These are phyloP conservation scores for Nigrospora osmanthi DNA, from an alignment of 2,329 filamentous ascomycete species.

Conservation along the genomic window DNA sequence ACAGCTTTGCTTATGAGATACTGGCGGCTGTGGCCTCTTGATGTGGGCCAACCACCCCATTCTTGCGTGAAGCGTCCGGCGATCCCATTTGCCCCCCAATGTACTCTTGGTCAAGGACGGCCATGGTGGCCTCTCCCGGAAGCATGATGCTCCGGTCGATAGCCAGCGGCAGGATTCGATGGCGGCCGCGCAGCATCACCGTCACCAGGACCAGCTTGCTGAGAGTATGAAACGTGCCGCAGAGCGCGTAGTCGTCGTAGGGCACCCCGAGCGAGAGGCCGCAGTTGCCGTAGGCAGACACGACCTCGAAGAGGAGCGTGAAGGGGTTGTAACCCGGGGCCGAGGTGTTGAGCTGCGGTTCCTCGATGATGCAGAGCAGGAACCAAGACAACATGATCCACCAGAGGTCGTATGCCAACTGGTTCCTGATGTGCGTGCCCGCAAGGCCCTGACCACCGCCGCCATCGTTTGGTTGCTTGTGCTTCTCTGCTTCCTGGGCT, in stretches of 20 bases:
- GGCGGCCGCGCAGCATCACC: constrained; percentile 47
- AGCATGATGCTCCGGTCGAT: constrained; percentile 28
- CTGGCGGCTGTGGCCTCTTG: too few relatives aligned
- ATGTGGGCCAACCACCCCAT: too few relatives aligned
- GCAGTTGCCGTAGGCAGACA: constrained; percentile 30
- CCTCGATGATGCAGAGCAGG: constrained; percentile 35
- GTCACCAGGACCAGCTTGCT: constrained; percentile 47
- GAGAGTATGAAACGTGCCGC: constrained; percentile 35
- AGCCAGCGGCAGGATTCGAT: constrained; percentile 45
- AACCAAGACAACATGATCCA: constrained; percentile 34
- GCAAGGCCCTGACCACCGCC: not conserved
- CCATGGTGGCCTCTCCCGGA: constrained; percentile 1
- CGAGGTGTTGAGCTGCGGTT: constrained; percentile 4
- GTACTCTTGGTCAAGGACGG: not conserved
- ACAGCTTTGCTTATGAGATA: too few relatives aligned
- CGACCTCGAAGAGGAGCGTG: constrained; percentile 36
- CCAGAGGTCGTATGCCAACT: constrained; percentile 37
- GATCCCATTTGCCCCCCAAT: not conserved
- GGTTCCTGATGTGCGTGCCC: constrained; percentile 27
- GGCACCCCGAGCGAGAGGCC: constrained; percentile 38
- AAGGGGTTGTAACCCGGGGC: constrained; percentile 28
- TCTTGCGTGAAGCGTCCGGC: too few relatives aligned
- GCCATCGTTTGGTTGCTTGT: not conserved
- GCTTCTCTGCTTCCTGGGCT: not conserved
- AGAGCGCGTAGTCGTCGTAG: constrained; percentile 33